Conservation (phyloP, 140 eudicot genomes). For the Anethum foeniculum region DNA sequence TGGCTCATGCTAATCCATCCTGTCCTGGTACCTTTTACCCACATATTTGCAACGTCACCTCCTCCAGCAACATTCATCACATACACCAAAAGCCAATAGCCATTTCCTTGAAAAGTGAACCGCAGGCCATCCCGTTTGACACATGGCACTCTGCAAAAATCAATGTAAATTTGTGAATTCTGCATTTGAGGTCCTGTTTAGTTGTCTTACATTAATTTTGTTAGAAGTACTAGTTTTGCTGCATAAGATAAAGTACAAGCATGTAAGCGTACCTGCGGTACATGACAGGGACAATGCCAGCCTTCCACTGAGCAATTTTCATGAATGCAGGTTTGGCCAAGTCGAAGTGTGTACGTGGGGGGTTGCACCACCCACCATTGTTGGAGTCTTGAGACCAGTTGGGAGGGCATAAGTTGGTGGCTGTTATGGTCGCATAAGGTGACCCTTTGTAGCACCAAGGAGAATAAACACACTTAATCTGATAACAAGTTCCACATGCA, state of each 20-base stretch:
- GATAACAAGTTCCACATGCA: constrained; percentile 77
- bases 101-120: constrained; percentile 62
- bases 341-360: constrained; percentile 79
- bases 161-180: neutral
- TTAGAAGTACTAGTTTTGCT: neutral
- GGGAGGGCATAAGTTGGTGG: constrained; percentile 89
- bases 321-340: constrained; percentile 86
- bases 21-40: constrained; percentile 85
- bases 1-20: constrained; percentile 91
- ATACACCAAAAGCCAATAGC: constrained; percentile 66
- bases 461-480: constrained; percentile 49
- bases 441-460: constrained; percentile 45
- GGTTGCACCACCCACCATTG: constrained; percentile 93
- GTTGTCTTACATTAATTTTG: neutral
- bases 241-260: neutral
- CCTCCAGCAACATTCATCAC: constrained; percentile 86
- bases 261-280: constrained; percentile 52
- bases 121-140: constrained; percentile 49
- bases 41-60: constrained; percentile 63
- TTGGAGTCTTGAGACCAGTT: constrained; percentile 50
- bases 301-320: constrained; percentile 75
- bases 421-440: constrained; percentile 53
- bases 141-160: constrained; percentile 57
- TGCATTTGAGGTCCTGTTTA: neutral
- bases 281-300: constrained; percentile 75